A percentile compares a stretch with the other conserved stretches of the same genome.
phyloP scores from a whole-genome alignment of 805 yeast genomes.

The Candida quercuum region DNA sequence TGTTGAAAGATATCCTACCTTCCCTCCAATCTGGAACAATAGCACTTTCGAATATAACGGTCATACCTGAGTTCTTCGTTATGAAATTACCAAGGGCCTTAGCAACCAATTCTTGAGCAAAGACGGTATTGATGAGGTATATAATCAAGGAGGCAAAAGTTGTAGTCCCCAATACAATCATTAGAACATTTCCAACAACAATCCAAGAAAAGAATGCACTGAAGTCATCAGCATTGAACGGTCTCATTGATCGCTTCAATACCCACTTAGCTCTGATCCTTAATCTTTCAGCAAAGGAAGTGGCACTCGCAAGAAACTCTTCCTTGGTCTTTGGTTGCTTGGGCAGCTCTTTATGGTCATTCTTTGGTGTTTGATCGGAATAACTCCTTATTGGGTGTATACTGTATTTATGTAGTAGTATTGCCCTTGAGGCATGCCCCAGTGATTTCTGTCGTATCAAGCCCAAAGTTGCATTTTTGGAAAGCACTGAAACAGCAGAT shows the following conservation, averaged over 20 bases:
- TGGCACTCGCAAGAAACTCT: slow-evolving; percentile 38
- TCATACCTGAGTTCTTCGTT: slow-evolving; percentile 75
- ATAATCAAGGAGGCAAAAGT: slow-evolving; percentile 81
- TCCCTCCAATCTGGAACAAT: slow-evolving; percentile 92
- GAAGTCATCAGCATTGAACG: slow-evolving; percentile 88
- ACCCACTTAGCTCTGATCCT: slow-evolving; percentile 63
- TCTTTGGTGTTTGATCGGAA: not conserved
- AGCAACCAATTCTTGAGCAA: slow-evolving; percentile 73
- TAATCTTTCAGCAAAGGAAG: slow-evolving; percentile 34
- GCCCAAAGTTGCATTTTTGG: not conserved
- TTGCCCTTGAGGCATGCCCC: not conserved
- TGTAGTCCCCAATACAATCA: slow-evolving; percentile 84
- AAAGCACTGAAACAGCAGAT: not conserved
- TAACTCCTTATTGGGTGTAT: not conserved
- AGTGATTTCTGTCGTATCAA: not conserved
- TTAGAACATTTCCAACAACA: slow-evolving; percentile 75
- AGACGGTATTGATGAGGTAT: slow-evolving; percentile 56
- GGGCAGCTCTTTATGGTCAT: not conserved
- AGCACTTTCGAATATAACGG: slow-evolving; percentile 88
- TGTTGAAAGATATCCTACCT: slow-evolving; percentile 77
- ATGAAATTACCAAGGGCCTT: slow-evolving; percentile 73
- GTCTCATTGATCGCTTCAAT: slow-evolving; percentile 68
- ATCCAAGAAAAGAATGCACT: slow-evolving; percentile 91
- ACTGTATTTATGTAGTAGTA: not conserved
- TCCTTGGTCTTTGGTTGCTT: slow-evolving; percentile 26